These are phyloP conservation scores for Suillus fuscotomentosus DNA, from an alignment of 768 basidiomycete species.

Conservation along the genomic window DNA sequence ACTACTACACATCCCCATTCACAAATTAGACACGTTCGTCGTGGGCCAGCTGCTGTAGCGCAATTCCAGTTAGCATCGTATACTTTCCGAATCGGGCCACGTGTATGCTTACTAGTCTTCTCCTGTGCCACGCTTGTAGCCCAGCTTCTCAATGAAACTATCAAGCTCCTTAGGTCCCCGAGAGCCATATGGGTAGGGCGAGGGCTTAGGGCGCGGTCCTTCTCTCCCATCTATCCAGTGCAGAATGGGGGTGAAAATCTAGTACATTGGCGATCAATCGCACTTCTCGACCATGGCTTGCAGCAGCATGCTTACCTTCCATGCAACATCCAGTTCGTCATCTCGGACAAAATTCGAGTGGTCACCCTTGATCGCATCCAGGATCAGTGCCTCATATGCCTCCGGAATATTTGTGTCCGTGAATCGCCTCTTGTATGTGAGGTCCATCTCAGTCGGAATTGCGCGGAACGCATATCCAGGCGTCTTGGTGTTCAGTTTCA, in stretches of 20 bases:
- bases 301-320: constrained; percentile 68
- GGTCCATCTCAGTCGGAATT: constrained; percentile 95
- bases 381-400: constrained; percentile 93
- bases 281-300: not conserved
- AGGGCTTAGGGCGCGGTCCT: constrained; percentile 66
- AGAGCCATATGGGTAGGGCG: constrained; percentile 88
- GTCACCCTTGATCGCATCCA: constrained; percentile 96
- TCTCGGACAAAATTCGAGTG: constrained; percentile 99
- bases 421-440: constrained; percentile 97
- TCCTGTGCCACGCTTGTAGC: constrained; percentile 61
- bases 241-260: constrained; percentile 93
- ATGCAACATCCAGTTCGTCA: constrained; percentile 95
- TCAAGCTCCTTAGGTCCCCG: constrained; percentile 90
- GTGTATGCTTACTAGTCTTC: constrained; percentile 67
- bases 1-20: not conserved
- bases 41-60: constrained; percentile 25
- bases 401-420: constrained; percentile 90
- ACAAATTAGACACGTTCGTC: constrained; percentile 25
- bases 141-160: constrained; percentile 69
- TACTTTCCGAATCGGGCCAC: not conserved
- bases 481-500: constrained; percentile 94
- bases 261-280: constrained; percentile 8
- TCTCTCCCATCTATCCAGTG: constrained; percentile 91
- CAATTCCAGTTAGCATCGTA: not conserved
- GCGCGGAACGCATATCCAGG: constrained; percentile 90